A percentile compares a stretch with the other conserved stretches of the same genome.
Evolutionary conservation across 768 basidiomycete genomes (phyloP).

Genomic region (Mycena chlorophos): DNA sequence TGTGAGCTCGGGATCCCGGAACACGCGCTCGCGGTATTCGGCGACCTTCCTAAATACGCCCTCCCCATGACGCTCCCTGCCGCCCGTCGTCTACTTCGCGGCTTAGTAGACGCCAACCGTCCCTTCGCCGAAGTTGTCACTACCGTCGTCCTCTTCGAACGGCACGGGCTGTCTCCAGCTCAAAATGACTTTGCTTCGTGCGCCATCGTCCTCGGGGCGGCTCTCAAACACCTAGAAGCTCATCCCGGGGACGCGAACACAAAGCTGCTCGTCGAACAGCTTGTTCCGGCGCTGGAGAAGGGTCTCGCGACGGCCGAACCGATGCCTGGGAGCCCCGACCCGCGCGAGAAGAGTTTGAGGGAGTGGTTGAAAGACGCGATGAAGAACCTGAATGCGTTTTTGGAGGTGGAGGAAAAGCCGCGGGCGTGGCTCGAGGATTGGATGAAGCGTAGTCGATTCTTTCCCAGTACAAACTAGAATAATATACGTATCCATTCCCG

Average conservation of each 20-base stretch:
- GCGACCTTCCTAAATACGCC: conserved; percentile 11
- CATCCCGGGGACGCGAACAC: not conserved
- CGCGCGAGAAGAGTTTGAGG: conserved; percentile 19
- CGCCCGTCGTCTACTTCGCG: conserved; percentile 16
- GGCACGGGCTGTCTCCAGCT: conserved; percentile 9
- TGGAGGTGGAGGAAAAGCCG: not conserved
- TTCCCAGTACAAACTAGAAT: conserved; percentile 4
- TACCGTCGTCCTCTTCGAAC: conserved; percentile 13
- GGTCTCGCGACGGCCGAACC: conserved; percentile 6
- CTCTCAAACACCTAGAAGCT: conserved; percentile 9
- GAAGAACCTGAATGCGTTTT: conserved; percentile 12
- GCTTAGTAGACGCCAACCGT: conserved; percentile 6
- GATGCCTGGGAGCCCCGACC: conserved; percentile 14
- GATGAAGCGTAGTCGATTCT: conserved; percentile 17
- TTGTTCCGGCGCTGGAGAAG: conserved; percentile 2
- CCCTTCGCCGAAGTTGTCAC: conserved; percentile 13
- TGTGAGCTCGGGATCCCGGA: conserved; percentile 16
- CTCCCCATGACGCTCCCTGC: conserved; percentile 18
- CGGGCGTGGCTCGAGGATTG: conserved; percentile 17
- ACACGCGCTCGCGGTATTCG: conserved; percentile 17
- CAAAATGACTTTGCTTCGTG: conserved; percentile 12
- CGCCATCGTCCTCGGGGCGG: conserved; percentile 16
- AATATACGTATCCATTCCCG: too few species aligned
- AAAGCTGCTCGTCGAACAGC: not conserved
- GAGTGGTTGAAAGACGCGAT: conserved; percentile 12